Base-by-base conservation (phyloP, 148 eudicot genomes). In the Tetragonia tetragonoides region DNA sequence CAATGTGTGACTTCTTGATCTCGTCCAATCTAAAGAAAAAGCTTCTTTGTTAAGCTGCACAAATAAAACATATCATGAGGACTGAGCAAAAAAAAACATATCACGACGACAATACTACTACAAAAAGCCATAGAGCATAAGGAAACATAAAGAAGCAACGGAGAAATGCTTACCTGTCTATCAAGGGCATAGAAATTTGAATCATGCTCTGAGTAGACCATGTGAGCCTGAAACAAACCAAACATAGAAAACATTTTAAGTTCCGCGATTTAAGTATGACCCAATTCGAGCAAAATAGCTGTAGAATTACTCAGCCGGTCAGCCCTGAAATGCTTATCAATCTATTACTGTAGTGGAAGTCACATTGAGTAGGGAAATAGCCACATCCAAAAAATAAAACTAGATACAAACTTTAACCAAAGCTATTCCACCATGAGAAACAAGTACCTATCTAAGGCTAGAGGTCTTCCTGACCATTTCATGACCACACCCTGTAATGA, bases 1-100 rank as follows among this genome's bases (percentile, higher is more conserved):
- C 80, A 94, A 78, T 21, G 92, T 81, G 68, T 88, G 89, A 75
- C 94, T 67, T 79, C 83, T 92, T 77, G 95, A 88, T 84, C 85
- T 91, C 41, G 97, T 94, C 98, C 98, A 94, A 83, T 94, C 97
- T 71, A 94, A 85, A 75, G 87, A 70, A 67, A 83, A 86, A 66
- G 97, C 97, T 85, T 94, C 97, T 76, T 90, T 77, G 82, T 94
- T 94, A 65, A 94, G 95, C 98, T 94, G 92, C 74, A 53, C 17
- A 75, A n/a, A 9, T 41, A 70, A 73, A 9, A 80, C 34, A 28
- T 28, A 28, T 28, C 34, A 28, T 28, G 34, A 28, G 1, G 34
- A 28, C 34, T 28, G 34, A 28, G 1, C 34, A 28, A 1, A 28
- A 28, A 28, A 28, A 28, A 28, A 66, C 28, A 16, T 46, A 42